Base-by-base conservation (phyloP, 1,139 yeast species). In the Suhomyces ambrosiae region DNA sequence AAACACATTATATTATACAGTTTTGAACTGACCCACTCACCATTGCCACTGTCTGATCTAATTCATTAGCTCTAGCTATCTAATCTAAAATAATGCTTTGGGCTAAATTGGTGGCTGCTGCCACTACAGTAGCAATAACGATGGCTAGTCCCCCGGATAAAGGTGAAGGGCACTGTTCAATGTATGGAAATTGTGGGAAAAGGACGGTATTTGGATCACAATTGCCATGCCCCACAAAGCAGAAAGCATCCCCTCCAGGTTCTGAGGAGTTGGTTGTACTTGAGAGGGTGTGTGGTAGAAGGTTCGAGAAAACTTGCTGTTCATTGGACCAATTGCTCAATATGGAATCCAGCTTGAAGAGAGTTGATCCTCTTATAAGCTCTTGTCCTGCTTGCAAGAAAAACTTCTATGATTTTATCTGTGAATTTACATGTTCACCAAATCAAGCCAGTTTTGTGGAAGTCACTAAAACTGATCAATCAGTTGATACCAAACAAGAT, bases 321-420 rank as follows among this genome's bases (percentile, higher is more conserved):
- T 60, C 73, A 0, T 48, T 57, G 19, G 63, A 55, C 18, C 78
- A 72, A 45, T 46, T 71, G 14, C 36, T 46, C 8, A 53, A 51
- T 15, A 56, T 71, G 41, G 67, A 68, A 38, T 46, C 63, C 28
- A 86, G 82, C 54, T 64, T 92, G 41, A 79, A 82, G 49, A 80
- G 79, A 45, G 96, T 86, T 0, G 94, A 85, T 43, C 79, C 88
- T 0, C 62, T 92, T 27, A 84, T 92, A 27, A 79, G 95, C 16
- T 86, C 96, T 4, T 92, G 98, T 58, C 97, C 97, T 2, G 97
- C 98, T 0, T 92, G 98, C 59, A 73, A 78, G 42, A 80, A 80
- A 61, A 92, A 92, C 65, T 90, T 92, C 60, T 80, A 80, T 53
- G 86, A 84, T 52, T 71, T 90, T 50, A 87, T 89, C 56, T 92